These are phyloP conservation scores for Chalara sp. DNA, from an alignment of 2,329 filamentous ascomycete species.

Conservation along the genomic window DNA sequence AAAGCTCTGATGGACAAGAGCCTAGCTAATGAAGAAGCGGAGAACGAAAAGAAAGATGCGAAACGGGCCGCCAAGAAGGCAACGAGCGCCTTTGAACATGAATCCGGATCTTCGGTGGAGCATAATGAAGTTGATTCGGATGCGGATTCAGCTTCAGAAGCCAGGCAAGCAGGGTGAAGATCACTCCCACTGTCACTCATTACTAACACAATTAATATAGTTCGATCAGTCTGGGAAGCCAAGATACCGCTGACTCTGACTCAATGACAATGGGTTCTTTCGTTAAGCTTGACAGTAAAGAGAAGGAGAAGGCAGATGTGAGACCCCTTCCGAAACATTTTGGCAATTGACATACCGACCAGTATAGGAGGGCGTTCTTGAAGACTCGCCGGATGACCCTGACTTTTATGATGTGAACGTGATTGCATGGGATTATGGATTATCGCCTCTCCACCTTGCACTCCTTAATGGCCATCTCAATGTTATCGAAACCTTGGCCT, in stretches of 20 bases:
- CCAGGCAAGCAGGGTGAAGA: constrained; percentile 36
- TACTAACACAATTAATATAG: too few relatives aligned
- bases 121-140: constrained; percentile 25
- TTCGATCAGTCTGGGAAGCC: too few relatives aligned
- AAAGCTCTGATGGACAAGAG: constrained; percentile 68
- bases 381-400: constrained; percentile 59
- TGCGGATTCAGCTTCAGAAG: constrained; percentile 32
- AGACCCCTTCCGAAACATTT: constrained; percentile 32
- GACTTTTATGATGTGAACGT: constrained; percentile 76
- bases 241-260: too few relatives aligned
- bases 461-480: constrained; percentile 66
- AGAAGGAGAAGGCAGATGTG: too few relatives aligned
- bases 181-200: constrained; percentile 45
- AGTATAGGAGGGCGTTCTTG: constrained; percentile 38
- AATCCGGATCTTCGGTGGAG: constrained; percentile 2
- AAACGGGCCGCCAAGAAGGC: constrained; percentile 24
- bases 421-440: constrained; percentile 71
- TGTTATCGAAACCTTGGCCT: constrained; percentile 61
- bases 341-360: constrained; percentile 27
- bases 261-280: too few relatives aligned
- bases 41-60: constrained; percentile 50
- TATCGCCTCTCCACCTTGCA: constrained; percentile 71
- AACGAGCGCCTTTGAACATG: neutral
- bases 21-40: constrained; percentile 62
- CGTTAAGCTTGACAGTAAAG: too few relatives aligned